Evolutionary conservation across 1,284 basidiomycete species (phyloP).

Genomic region (Rhodotorula sp.): DNA sequence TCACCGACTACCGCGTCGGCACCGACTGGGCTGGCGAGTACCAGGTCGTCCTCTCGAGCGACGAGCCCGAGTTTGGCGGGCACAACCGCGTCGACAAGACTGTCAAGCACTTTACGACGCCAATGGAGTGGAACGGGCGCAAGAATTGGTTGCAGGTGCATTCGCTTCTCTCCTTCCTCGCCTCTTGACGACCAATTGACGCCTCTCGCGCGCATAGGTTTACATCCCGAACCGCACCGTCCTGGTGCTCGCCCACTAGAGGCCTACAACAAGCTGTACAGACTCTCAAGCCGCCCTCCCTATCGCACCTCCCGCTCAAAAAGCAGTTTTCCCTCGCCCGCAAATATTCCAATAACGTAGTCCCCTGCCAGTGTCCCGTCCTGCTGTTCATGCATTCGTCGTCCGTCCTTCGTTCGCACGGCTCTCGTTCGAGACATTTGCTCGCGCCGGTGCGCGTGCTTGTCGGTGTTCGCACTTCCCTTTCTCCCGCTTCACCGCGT

Average conservation of each 20-base stretch:
- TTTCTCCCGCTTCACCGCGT: background rate
- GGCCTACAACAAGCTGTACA: background rate
- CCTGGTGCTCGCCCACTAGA: slow-evolving; percentile 34
- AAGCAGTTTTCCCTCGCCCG: background rate
- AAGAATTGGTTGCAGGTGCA: slow-evolving; percentile 81
- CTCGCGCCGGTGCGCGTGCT: background rate
- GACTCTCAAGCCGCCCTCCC: no score
- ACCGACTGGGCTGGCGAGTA: slow-evolving; percentile 86
- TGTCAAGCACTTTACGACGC: slow-evolving; percentile 73
- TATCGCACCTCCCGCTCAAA: background rate
- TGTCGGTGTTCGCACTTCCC: background rate
- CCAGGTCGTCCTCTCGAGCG: slow-evolving; percentile 72
- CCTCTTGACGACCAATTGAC: background rate
- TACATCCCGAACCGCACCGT: slow-evolving; percentile 36
- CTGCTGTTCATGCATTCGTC: background rate
- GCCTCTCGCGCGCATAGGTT: slow-evolving; percentile 7
- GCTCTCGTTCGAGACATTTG: background rate
- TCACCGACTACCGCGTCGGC: slow-evolving; percentile 89
- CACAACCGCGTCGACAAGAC: slow-evolving; percentile 74
- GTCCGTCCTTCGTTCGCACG: no score
- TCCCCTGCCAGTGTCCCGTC: background rate
- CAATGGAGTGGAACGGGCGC: slow-evolving; percentile 85
- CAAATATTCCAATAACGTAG: background rate
- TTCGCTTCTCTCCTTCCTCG: background rate
- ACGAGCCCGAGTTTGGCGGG: slow-evolving; percentile 83